A percentile compares a stretch with the other conserved stretches of the same genome.
Conservation (phyloP, 2,329 filamentous ascomycete species). For the Apiospora phragmitis region DNA sequence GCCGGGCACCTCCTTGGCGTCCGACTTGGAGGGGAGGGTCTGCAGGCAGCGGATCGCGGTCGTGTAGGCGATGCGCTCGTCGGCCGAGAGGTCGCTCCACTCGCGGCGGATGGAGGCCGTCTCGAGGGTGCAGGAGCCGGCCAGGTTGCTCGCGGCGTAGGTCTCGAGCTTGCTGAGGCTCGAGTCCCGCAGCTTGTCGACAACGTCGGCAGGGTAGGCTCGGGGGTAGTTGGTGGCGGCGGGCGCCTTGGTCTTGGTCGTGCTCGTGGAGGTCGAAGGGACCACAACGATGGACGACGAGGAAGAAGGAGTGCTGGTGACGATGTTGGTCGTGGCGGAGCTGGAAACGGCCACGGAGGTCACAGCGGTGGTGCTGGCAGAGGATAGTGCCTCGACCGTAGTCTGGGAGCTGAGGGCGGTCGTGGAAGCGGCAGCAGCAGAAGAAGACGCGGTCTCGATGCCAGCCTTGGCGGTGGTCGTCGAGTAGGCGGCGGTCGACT, state of each 20-base stretch:
- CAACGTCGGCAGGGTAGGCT: slow-evolving; percentile 10
- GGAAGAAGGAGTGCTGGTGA: neutral
- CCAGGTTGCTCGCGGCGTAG: slow-evolving; percentile 10
- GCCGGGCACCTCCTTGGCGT: slow-evolving; percentile 20
- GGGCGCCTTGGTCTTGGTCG: neutral
- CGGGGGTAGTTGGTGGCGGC: neutral
- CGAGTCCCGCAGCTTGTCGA: slow-evolving; percentile 12
- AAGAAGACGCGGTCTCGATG: neutral
- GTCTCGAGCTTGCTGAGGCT: slow-evolving; percentile 13
- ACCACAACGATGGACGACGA: neutral
- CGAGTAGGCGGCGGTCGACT: neutral
- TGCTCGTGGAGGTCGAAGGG: neutral
- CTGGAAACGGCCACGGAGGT: slow-evolving; percentile 3
- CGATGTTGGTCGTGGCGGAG: neutral
- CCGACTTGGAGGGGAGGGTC: slow-evolving; percentile 18
- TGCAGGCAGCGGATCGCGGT: slow-evolving; percentile 25
- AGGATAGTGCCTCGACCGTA: neutral
- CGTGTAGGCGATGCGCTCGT: slow-evolving; percentile 21
- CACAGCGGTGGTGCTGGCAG: neutral
- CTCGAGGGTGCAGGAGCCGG: slow-evolving; percentile 12
- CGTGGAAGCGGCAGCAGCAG: neutral
- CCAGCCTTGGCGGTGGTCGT: neutral
- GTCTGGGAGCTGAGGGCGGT: neutral
- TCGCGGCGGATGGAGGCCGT: slow-evolving; percentile 14
- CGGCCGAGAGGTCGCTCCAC: slow-evolving; percentile 17